Conservation (phyloP, 257 asterid species). For the Solanum bulbocastanum region DNA sequence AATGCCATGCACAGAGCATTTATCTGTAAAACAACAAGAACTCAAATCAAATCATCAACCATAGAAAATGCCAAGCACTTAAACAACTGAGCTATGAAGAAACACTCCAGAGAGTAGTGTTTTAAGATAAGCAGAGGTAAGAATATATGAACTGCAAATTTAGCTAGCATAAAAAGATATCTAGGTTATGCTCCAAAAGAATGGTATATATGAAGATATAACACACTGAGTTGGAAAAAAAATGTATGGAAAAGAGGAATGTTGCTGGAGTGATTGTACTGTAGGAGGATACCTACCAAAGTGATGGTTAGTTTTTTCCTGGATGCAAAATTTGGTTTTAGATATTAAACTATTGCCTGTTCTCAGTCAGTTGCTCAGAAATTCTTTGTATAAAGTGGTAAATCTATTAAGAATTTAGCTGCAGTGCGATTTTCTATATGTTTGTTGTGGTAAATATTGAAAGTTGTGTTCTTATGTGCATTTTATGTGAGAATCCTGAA, state of each 20-base stretch:
- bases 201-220: neutral
- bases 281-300: neutral
- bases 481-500: neutral
- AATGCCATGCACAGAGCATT: conserved; percentile 98
- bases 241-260: neutral
- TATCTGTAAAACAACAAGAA: conserved; percentile 38
- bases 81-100: neutral
- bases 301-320: neutral
- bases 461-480: neutral
- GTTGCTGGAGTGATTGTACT: neutral
- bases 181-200: neutral
- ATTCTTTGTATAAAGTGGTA: neutral
- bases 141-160: neutral
- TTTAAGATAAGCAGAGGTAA: neutral
- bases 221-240: neutral
- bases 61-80: neutral
- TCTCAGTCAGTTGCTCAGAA: neutral
- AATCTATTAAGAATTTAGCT: neutral
- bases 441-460: neutral
- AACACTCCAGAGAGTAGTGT: neutral
- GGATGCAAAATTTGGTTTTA: neutral
- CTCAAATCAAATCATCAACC: neutral
- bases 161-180: neutral
- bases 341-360: neutral
- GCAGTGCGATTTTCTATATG: neutral